A percentile compares a stretch with the other conserved stretches of the same genome.
Conservation (phyloP, 805 yeast genomes). For the Candida golubevii region DNA sequence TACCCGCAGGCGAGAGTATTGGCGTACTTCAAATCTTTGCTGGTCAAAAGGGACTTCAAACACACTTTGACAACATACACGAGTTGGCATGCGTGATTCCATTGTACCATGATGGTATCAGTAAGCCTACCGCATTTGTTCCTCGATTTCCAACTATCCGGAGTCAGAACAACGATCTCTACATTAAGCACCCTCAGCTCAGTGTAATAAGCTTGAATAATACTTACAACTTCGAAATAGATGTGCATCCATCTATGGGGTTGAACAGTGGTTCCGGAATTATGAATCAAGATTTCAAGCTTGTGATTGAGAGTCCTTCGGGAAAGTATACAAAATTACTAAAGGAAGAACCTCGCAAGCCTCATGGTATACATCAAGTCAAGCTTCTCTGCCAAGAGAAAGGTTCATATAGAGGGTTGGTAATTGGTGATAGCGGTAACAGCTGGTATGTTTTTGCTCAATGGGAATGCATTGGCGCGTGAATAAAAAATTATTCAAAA, state of each 20-base stretch:
- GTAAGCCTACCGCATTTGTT: constrained; percentile 63
- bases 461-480: constrained; percentile 57
- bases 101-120: constrained; percentile 63
- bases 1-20: constrained; percentile 64
- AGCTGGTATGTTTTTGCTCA: constrained; percentile 90
- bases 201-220: constrained; percentile 52
- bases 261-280: constrained; percentile 34
- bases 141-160: constrained; percentile 68
- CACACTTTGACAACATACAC: constrained; percentile 53
- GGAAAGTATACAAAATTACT: constrained; percentile 67
- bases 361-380: constrained; percentile 57
- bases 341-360: constrained; percentile 43
- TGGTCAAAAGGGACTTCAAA: constrained; percentile 58
- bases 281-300: constrained; percentile 43
- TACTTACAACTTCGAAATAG: constrained; percentile 60
- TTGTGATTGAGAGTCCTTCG: constrained; percentile 79
- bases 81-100: constrained; percentile 74
- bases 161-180: constrained; percentile 67
- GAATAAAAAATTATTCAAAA: not conserved
- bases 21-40: constrained; percentile 78
- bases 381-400: constrained; percentile 59
- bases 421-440: constrained; percentile 68
- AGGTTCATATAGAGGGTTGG: constrained; percentile 83
- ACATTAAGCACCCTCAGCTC: constrained; percentile 82
- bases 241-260: constrained; percentile 57